Percentiles rank a stretch among this genome's conserved stretches.
phyloP scores from a whole-genome alignment of 768 basidiomycete genomes.

The Pleurotus pulmonarius region DNA sequence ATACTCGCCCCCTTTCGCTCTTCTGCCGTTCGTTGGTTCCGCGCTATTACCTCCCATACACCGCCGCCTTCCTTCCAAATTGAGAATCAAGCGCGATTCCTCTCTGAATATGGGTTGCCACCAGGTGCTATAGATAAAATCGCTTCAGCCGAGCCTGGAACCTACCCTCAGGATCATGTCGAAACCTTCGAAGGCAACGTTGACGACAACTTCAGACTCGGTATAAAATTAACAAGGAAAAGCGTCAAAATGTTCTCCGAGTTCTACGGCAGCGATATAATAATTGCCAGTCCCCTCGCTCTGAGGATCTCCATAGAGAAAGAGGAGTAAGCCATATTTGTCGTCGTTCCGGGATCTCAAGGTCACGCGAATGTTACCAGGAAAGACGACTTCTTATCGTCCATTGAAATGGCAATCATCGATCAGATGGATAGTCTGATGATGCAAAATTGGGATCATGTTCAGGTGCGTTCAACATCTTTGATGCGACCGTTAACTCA shows the following conservation, averaged over 20 bases:
- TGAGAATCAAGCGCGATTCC: slow-evolving; percentile 84
- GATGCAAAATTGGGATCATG: slow-evolving; percentile 99
- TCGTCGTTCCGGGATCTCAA: neutral
- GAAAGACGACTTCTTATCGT: slow-evolving; percentile 87
- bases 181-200: slow-evolving; percentile 96
- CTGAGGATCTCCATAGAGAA: slow-evolving; percentile 90
- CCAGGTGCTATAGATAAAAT: slow-evolving; percentile 79
- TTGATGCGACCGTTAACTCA: neutral
- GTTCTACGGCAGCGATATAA: slow-evolving; percentile 88
- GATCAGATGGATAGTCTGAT: slow-evolving; percentile 90
- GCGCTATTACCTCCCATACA: slow-evolving; percentile 73
- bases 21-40: slow-evolving; percentile 78
- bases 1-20: slow-evolving; percentile 93
- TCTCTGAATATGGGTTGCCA: slow-evolving; percentile 80
- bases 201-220: slow-evolving; percentile 92
- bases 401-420: slow-evolving; percentile 85
- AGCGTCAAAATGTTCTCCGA: slow-evolving; percentile 88
- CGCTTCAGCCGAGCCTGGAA: slow-evolving; percentile 63
- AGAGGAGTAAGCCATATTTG: slow-evolving; percentile 64
- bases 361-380: slow-evolving; percentile 29
- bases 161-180: slow-evolving; percentile 85
- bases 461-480: slow-evolving; percentile 57
- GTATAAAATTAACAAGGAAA: slow-evolving; percentile 90
- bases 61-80: slow-evolving; percentile 73
- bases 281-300: slow-evolving; percentile 92